A percentile compares a stretch with the other conserved stretches of the same genome.
phyloP scores from a whole-genome alignment of 345 rosid genomes.

The Aegle marmelos region DNA sequence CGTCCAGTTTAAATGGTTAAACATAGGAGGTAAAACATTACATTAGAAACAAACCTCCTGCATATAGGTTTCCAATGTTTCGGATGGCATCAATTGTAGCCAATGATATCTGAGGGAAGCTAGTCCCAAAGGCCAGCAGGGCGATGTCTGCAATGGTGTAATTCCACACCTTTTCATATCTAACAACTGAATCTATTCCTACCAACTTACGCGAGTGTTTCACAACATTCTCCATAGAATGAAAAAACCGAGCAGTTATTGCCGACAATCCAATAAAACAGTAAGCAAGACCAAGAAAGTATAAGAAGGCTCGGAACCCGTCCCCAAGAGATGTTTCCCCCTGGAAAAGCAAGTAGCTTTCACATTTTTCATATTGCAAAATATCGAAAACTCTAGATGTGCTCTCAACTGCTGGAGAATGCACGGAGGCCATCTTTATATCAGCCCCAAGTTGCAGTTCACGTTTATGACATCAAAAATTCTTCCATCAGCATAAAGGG shows the following conservation, averaged over 20 bases:
- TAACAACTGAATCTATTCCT: conserved; percentile 57
- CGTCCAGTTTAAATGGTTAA: not conserved
- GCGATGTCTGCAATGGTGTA: conserved; percentile 83
- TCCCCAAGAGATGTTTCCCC: conserved; percentile 54
- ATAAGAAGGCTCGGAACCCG: conserved; percentile 46
- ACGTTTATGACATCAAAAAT: conserved; percentile 11
- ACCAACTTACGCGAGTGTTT: conserved; percentile 81
- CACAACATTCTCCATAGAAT: conserved; percentile 89
- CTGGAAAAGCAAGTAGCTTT: conserved; percentile 48
- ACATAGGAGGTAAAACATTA: not conserved
- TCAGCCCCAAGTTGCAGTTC: conserved; percentile 17
- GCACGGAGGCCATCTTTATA: conserved; percentile 37
- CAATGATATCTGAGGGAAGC: conserved; percentile 93
- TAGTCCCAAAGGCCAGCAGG: conserved; percentile 89
- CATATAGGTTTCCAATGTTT: conserved; percentile 60
- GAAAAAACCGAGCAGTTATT: conserved; percentile 74
- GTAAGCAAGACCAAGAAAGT: conserved; percentile 74
- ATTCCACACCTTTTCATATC: conserved; percentile 84
- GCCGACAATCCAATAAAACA: conserved; percentile 89
- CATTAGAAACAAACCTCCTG: conserved; percentile 65
- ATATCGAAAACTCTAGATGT: conserved; percentile 22
- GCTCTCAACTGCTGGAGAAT: conserved; percentile 16
- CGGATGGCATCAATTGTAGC: conserved; percentile 88
- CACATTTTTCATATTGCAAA: conserved; percentile 42
- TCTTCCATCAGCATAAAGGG: conserved; percentile 12